A percentile compares a stretch with the other conserved stretches of the same genome.
Conservation (phyloP, 2,329 filamentous ascomycete genomes). For the Epichloe sp. region DNA sequence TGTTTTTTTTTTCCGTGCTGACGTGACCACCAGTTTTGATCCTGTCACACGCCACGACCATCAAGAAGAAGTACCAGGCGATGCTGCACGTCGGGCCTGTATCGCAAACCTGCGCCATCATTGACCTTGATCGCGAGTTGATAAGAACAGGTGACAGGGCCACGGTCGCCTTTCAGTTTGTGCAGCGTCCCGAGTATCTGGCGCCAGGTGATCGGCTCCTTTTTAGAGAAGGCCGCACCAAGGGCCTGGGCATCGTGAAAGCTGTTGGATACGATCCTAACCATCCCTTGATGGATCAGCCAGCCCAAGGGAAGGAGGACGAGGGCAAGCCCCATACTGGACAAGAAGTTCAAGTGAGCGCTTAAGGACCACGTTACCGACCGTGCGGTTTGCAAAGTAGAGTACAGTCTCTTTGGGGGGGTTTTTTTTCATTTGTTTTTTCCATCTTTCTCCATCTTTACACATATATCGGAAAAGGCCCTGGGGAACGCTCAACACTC, state of each 20-base stretch:
- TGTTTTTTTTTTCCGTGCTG: neutral
- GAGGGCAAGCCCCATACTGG: neutral
- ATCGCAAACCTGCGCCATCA: slow-evolving; percentile 90
- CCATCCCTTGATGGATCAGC: slow-evolving; percentile 25
- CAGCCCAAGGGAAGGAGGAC: neutral
- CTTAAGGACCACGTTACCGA: neutral
- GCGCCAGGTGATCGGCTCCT: slow-evolving; percentile 77
- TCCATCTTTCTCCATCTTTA: too few species aligned
- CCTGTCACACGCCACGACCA: slow-evolving; percentile 89
- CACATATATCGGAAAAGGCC: too few species aligned
- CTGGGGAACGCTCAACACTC: too few species aligned
- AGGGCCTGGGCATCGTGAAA: slow-evolving; percentile 91
- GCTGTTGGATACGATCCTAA: slow-evolving; percentile 70
- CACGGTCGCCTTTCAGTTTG: slow-evolving; percentile 84
- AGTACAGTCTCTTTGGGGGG: too few species aligned
- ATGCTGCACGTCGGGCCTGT: slow-evolving; percentile 96
- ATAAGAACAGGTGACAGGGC: slow-evolving; percentile 93
- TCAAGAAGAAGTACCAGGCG: slow-evolving; percentile 92
- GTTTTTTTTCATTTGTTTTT: neutral
- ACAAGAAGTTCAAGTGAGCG: slow-evolving; percentile 2
- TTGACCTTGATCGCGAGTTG: slow-evolving; percentile 91
- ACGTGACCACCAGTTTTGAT: slow-evolving; percentile 55
- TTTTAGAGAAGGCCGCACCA: slow-evolving; percentile 89
- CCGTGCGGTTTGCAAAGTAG: too few species aligned
- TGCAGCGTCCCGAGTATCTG: slow-evolving; percentile 87